Base-by-base conservation (phyloP, 2,329 filamentous ascomycete genomes). In the Aureobasidium zeae region DNA sequence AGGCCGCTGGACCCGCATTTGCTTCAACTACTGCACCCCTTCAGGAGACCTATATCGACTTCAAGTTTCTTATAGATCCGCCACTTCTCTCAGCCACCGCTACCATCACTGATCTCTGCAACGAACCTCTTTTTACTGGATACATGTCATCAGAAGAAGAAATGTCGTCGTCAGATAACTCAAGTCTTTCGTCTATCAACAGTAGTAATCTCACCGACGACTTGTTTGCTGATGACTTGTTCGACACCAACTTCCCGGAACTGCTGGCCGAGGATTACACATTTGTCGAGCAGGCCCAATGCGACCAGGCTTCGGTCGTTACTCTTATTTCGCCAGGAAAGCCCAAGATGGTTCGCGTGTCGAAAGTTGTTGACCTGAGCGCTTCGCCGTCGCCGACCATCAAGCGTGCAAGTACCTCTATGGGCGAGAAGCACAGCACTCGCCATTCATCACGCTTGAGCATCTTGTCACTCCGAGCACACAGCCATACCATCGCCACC, bases 121-220 rank as follows among this genome's bases (percentile, higher is more conserved):
- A 37, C 32, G 43, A 45, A 15, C 43, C 43, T 45, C 34, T 45
- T 8, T 60, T 56, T 38, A 48, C 49, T 11, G 28, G 32, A 17
- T 45, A 45, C 9, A 13, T 45, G 8, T 58, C 56, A 5, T 57
- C 58, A 12, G 57, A 60, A 49, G 57, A 60, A 26, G 32, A 34
- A 38, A 11, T n/a, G 16, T 29, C 29, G 32, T 49, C 52, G 26
- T 52, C 54, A 17, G 46, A 50, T 25, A 36, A 48, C 38, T 55
- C 51, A 35, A 44, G 52, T 5, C 46, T 44, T 13, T 57, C 54
- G 12, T 47, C 44, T 19, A 46, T 47, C 34, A 22, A 30, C 8
- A 37, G 21, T 19, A 48, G 47, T 35, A 41, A 47, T 3, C 17
- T 29, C 13, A 26, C 26, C 15, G 33, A 45, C 21, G 43, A 45